phyloP scores from a whole-genome alignment of 1,284 basidiomycete genomes.

The Pholiota adiposa region DNA sequence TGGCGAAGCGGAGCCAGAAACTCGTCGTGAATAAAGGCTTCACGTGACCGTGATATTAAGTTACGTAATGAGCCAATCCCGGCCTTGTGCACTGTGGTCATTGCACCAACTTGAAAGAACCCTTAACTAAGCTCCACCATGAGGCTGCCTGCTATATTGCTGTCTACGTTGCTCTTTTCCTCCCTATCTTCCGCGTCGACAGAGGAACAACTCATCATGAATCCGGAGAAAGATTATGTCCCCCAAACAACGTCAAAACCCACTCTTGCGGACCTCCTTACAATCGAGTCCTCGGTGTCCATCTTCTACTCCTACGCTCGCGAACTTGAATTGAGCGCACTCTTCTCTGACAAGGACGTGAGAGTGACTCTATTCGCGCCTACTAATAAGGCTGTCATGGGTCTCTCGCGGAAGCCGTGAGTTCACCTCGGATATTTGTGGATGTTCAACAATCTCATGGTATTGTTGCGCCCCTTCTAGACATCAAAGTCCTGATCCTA shows the following conservation, averaged over 20 bases:
- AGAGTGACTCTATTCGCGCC: slow-evolving; percentile 70
- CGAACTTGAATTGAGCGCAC: slow-evolving; percentile 61
- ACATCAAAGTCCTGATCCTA: slow-evolving; percentile 55
- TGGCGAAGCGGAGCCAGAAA: too few species aligned
- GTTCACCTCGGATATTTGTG: slow-evolving; percentile 28
- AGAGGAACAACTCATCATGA: slow-evolving; percentile 31
- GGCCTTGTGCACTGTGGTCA: background rate
- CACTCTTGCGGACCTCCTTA: slow-evolving; percentile 70
- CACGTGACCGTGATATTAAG: background rate
- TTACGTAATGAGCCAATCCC: background rate
- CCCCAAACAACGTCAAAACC: slow-evolving; percentile 39
- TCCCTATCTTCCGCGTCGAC: slow-evolving; percentile 23
- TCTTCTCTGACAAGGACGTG: slow-evolving; percentile 43
- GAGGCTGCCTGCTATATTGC: slow-evolving; percentile 9
- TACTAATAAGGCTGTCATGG: slow-evolving; percentile 83
- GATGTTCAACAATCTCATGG: background rate
- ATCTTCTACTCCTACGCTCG: slow-evolving; percentile 84
- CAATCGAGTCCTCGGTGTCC: slow-evolving; percentile 69
- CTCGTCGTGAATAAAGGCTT: too few species aligned
- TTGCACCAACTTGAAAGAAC: background rate
- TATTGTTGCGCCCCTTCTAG: slow-evolving; percentile 33
- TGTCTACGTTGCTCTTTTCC: slow-evolving; percentile 23
- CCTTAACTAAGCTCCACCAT: slow-evolving; percentile 15
- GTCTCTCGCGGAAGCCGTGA: slow-evolving; percentile 74
- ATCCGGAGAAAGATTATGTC: slow-evolving; percentile 17